phyloP scores from a whole-genome alignment of 73 alveolate species.

The Effrenium voratum region DNA sequence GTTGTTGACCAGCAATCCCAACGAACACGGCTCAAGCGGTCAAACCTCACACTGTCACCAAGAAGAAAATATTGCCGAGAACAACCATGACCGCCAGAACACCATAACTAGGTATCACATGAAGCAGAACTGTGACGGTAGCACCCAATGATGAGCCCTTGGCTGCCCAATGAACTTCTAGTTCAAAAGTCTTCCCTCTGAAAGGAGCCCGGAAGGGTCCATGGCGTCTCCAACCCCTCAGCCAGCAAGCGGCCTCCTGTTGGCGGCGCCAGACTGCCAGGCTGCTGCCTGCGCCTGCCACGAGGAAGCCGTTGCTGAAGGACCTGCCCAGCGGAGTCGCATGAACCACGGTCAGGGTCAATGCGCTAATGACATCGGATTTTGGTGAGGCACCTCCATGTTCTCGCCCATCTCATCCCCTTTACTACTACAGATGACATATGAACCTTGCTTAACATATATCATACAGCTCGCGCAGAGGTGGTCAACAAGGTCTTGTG shows the following conservation, averaged over 20 bases:
- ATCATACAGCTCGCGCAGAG: too few species aligned
- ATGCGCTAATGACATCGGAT: too few species aligned
- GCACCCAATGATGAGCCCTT: not conserved
- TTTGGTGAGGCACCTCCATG: too few species aligned
- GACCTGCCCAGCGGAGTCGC: not conserved
- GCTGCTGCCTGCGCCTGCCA: conserved; percentile 55
- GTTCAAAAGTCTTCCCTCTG: not conserved
- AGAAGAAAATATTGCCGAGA: too few species aligned
- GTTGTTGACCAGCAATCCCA: too few species aligned
- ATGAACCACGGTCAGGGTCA: too few species aligned
- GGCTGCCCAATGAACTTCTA: not conserved
- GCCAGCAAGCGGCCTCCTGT: not conserved
- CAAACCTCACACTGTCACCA: too few species aligned
- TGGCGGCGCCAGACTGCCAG: conserved; percentile 53
- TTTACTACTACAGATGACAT: too few species aligned
- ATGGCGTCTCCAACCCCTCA: not conserved
- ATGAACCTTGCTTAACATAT: too few species aligned
- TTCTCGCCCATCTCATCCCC: too few species aligned
- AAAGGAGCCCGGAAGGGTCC: not conserved
- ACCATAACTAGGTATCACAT: not conserved
- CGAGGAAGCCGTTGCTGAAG: conserved; percentile 63
- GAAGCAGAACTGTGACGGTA: not conserved
- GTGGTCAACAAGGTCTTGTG: too few species aligned
- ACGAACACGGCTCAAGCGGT: too few species aligned
- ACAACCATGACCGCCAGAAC: not conserved